A percentile compares a stretch with the other conserved stretches of the same genome.
These are phyloP conservation scores for Coleophoma cylindrospora DNA, from an alignment of 2,329 filamentous ascomycete genomes.

Conservation along the genomic window DNA sequence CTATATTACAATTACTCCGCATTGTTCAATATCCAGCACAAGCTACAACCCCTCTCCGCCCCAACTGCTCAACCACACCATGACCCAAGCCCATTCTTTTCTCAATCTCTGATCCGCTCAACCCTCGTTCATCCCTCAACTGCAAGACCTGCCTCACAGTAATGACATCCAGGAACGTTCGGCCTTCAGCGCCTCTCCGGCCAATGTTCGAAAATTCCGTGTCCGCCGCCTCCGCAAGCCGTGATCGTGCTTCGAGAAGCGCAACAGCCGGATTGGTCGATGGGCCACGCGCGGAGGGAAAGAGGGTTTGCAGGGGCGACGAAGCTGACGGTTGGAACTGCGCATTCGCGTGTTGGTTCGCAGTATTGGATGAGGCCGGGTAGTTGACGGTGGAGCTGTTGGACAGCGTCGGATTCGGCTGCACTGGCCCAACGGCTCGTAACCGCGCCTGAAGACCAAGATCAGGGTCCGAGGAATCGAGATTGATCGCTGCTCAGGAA, in stretches of 20 bases:
- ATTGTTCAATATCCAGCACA: background rate
- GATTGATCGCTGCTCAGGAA: slow-evolving; percentile 3
- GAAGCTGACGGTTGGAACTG: slow-evolving; percentile 17
- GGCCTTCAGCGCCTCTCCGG: slow-evolving; percentile 29
- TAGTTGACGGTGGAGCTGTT: slow-evolving; percentile 22
- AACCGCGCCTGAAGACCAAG: slow-evolving; percentile 17
- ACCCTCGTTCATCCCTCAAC: slow-evolving; percentile 38
- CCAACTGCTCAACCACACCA: slow-evolving; percentile 41
- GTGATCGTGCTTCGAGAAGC: slow-evolving; percentile 15
- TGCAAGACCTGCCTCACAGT: slow-evolving; percentile 42
- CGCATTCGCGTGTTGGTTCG: background rate
- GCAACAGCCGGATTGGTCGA: slow-evolving; percentile 18
- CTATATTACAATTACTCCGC: background rate
- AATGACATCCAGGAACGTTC: slow-evolving; percentile 41
- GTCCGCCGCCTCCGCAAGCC: slow-evolving; percentile 42
- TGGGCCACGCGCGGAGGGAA: slow-evolving; percentile 5
- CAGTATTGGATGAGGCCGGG: background rate
- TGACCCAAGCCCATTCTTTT: slow-evolving; percentile 36
- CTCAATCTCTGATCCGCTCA: slow-evolving; percentile 38
- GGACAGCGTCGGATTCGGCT: slow-evolving; percentile 21
- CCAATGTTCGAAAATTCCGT: slow-evolving; percentile 43
- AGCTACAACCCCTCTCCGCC: slow-evolving; percentile 31
- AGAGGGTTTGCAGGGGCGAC: slow-evolving; percentile 16
- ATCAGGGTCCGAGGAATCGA: slow-evolving; percentile 12
- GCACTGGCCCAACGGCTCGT: slow-evolving; percentile 19